Base-by-base conservation (phyloP, 2,329 filamentous ascomycete genomes). In the Fusarium pininemorale region DNA sequence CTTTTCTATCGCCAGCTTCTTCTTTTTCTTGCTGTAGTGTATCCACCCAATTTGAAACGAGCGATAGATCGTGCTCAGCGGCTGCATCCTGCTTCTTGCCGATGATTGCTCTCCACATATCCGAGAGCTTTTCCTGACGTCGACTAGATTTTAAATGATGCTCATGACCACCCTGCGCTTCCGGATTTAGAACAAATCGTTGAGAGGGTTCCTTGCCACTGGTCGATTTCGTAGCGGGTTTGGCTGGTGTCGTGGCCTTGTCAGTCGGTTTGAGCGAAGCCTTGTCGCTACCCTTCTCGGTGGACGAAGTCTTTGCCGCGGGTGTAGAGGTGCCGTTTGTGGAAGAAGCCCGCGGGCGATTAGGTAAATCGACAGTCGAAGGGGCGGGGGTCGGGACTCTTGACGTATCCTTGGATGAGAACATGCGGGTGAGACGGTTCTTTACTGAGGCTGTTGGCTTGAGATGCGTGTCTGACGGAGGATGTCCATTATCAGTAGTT, bases 11-110 rank as follows among this genome's bases (percentile, higher is more conserved):
- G 44, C 89, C 90, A 69, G 94, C 92, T 81, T 97, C 92, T 69
- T 97, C 94, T 81, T 94, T 95, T 82, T 98, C 95, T 75, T 90
- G 93, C 81, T 95, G 94, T 76, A 98, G 88, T 72, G 97, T 95
- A 81, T 98, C 96, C 63, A 98, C 95, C 96, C 96, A 98, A 77
- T 91, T 95, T 35, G 95, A 96, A 85, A 98, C 96, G 63, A 99
- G 88, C 13, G 96, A 98, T 51, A 98, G 85, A 75, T 97, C 94
- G 80, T 94, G 90, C 70, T 96, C 93, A 35, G 91, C 93, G 28
- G 91, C 87, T 26, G 86, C 85, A 22, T 95, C 93, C 80, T 93
- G 93, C 83, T 94, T 95, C 83, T 93, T 94, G 73, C 94, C 94
- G 60, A 98, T 88, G 77, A 98, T 89, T 76, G 92, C 92, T 76